Percentiles rank a stretch among this genome's conserved stretches.
Evolutionary conservation across 257 asterid genomes (phyloP).

Genomic region (Solanum medicagineum): DNA sequence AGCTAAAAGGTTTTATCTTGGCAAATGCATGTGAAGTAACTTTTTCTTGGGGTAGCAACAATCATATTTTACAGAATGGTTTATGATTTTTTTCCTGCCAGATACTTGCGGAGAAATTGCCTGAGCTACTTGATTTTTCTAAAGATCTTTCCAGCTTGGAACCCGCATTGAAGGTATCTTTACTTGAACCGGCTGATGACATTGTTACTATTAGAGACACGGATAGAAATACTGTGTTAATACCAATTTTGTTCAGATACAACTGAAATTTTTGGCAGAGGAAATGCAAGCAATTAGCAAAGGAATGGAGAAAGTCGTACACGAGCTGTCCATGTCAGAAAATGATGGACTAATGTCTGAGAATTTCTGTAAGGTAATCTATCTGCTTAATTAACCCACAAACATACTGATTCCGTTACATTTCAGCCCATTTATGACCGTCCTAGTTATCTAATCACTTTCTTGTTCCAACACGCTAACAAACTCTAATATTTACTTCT

Average conservation of each 20-base stretch:
- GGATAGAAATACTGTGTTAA: neutral
- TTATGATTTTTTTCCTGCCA: neutral
- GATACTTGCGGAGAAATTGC: conserved; percentile 70
- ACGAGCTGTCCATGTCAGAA: conserved; percentile 60
- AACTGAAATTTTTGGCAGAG: conserved; percentile 70
- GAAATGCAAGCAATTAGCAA: conserved; percentile 82
- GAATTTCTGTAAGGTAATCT: conserved; percentile 46
- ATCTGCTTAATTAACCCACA: neutral
- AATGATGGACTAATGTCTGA: conserved; percentile 63
- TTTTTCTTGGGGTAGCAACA: neutral
- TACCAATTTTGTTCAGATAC: conserved; percentile 37
- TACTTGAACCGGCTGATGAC: neutral
- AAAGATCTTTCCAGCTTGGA: conserved; percentile 59
- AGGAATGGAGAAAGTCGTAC: conserved; percentile 60
- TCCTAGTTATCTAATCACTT: neutral
- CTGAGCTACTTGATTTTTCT: conserved; percentile 62
- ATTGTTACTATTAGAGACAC: neutral
- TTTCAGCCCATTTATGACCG: neutral
- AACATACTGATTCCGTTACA: neutral
- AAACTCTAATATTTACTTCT: neutral
- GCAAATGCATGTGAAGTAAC: neutral
- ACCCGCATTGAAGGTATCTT: conserved; percentile 64
- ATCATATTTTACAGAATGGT: neutral
- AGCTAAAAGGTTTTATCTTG: neutral
- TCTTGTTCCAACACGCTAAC: neutral